Evolutionary conservation across 768 basidiomycete genomes (phyloP).

Genomic region (Naematelia aurantialba): DNA sequence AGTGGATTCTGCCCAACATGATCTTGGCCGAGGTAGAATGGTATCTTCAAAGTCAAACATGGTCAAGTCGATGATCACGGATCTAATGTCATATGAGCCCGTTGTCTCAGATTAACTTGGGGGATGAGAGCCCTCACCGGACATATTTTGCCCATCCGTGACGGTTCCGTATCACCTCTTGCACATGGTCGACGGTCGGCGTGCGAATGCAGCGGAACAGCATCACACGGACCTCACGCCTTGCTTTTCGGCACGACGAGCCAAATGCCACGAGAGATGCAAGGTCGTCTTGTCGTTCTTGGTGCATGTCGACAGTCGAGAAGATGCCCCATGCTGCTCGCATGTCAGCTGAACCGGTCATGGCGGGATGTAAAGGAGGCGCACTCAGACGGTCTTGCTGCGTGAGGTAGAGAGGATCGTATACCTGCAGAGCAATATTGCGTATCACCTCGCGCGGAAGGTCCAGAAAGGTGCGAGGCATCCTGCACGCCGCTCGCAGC

Average conservation of each 20-base stretch:
- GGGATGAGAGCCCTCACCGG: conserved; percentile 22
- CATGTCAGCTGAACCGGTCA: not conserved
- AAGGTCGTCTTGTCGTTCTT: conserved; percentile 35
- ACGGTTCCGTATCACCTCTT: conserved; percentile 31
- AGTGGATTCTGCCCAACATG: conserved; percentile 42
- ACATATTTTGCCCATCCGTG: conserved; percentile 44
- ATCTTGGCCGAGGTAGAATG: conserved; percentile 11
- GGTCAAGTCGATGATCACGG: conserved; percentile 44
- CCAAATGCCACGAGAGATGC: conserved; percentile 33
- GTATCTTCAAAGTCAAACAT: conserved; percentile 43
- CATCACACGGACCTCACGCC: conserved; percentile 37
- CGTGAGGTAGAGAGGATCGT: conserved; percentile 37
- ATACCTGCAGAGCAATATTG: conserved; percentile 31
- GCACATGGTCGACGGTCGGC: conserved; percentile 24
- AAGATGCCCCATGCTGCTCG: conserved; percentile 48
- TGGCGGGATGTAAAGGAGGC: conserved; percentile 6
- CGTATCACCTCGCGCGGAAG: conserved; percentile 38
- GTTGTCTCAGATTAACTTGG: not conserved
- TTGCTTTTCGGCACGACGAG: conserved; percentile 26
- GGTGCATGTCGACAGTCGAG: conserved; percentile 48
- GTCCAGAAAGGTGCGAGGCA: not conserved
- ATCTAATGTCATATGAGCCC: conserved; percentile 10
- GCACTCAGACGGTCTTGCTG: conserved; percentile 46
- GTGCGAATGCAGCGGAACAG: conserved; percentile 43
- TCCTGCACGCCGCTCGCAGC: no score